Evolutionary conservation across 306 rosid genomes (phyloP), one percentile per base, ranked within the genome.

Genomic region (Leucaena leucocephala): DNA sequence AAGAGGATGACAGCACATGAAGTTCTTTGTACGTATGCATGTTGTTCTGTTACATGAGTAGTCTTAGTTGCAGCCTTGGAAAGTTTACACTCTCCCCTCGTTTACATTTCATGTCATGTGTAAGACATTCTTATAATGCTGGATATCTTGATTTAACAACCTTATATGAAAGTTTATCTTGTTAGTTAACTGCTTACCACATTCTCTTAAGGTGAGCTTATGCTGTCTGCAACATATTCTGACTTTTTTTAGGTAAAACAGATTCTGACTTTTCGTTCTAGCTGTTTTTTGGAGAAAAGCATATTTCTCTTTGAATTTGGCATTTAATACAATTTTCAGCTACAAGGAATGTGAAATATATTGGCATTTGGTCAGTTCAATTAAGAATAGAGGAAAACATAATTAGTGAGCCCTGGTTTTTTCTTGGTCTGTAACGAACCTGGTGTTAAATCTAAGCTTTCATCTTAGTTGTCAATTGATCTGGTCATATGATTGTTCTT

Each of bases 1-100:
- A 65, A 65, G 46, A 65, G 70, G 46, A 36, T 38, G 70, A 36
- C 70, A 8, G 70, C 70, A 16, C 70, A 65, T 65, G 70, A 65
- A 65, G 46, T 65, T 17, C 70, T 65, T 65, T 38, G 70, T 65
- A 40, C 42, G 70, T 38, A 35, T 63, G 68, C 68, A 63, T 63
- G 10, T 63, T 63, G 44, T 35, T 14, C 21, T 63, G 21, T 63
- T 35, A 63, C 68, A 63, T 63, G 68, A 35, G 14, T 34, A 14
- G 42, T 35, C 21, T 14, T 6, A 14, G 12, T 63, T 63, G 44
- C 21, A 63, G 11, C 43, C 38, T 63, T 17, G 21, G 43, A 63
- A 63, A 34, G 19, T 63, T 34, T 10, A 33, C 14, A 27, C 61
- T 54, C 21, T 61, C 17, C 17, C 21, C 44, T 2, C 4, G 38